These are phyloP conservation scores for Cercospora nicotianae DNA, from an alignment of 2,329 filamentous ascomycete species.

Conservation along the genomic window DNA sequence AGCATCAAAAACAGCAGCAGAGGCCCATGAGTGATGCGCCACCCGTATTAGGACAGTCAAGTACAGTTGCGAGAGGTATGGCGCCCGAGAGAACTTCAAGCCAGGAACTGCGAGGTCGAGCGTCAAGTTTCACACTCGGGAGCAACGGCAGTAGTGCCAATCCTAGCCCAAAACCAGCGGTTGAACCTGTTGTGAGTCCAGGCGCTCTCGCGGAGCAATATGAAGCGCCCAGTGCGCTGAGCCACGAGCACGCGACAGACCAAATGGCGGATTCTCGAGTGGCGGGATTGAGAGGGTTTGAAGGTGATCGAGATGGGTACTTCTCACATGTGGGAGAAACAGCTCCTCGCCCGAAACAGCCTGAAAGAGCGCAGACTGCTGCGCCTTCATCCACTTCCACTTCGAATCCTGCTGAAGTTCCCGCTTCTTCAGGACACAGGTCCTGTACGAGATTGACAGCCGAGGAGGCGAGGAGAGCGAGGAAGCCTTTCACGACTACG, in stretches of 20 bases:
- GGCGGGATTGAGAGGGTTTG: slow-evolving; percentile 7
- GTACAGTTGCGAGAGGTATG: neutral
- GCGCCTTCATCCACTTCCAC: neutral
- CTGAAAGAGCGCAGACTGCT: slow-evolving; percentile 1
- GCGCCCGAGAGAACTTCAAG: neutral
- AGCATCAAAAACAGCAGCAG: neutral
- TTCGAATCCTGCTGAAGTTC: neutral
- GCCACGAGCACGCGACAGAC: neutral
- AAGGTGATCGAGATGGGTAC: slow-evolving; percentile 4
- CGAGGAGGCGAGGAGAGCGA: slow-evolving; percentile 9
- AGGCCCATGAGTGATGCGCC: neutral
- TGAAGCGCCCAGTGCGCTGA: slow-evolving; percentile 9
- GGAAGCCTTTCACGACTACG: slow-evolving; percentile 11
- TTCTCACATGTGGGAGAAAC: neutral
- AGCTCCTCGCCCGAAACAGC: neutral
- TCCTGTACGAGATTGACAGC: neutral
- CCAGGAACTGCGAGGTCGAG: neutral
- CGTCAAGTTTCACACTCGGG: slow-evolving; percentile 1
- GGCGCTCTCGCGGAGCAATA: neutral
- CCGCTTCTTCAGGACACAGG: neutral
- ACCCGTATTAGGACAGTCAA: neutral
- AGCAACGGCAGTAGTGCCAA: neutral
- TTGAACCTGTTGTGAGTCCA: slow-evolving; percentile 4
- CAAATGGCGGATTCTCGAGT: neutral
- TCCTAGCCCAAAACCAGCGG: neutral